Conservation (phyloP, 169 alveolate genomes). For the Babesia sp. region DNA sequence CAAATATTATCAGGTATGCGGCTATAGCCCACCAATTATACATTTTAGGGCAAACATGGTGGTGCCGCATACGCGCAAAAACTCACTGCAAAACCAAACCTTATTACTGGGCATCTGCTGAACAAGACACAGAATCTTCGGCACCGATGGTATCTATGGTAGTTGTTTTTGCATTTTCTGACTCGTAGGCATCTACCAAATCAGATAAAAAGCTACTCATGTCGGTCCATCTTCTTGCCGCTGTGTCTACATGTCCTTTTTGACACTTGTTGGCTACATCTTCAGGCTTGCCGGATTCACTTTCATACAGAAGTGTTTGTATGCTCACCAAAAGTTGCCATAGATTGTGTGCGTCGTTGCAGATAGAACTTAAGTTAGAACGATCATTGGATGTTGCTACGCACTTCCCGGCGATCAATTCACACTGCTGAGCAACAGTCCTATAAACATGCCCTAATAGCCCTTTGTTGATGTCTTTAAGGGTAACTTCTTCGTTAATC, state of each 20-base stretch:
- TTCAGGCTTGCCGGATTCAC: not conserved
- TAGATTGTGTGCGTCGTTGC: constrained; percentile 43
- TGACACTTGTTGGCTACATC: not conserved
- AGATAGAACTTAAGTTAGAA: constrained; percentile 13
- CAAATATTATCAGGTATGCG: too few species aligned
- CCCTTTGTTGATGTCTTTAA: constrained; percentile 7
- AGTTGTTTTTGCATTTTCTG: not conserved
- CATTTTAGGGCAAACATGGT: too few species aligned
- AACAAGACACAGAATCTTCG: not conserved
- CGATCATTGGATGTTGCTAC: constrained; percentile 4
- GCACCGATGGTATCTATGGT: not conserved
- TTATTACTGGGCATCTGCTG: not conserved
- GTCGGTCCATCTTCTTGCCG: constrained; percentile 8
- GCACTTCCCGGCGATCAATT: constrained; percentile 37
- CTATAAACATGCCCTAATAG: constrained; percentile 27
- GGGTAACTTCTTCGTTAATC: not conserved
- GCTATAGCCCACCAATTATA: too few species aligned
- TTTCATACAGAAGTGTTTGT: constrained; percentile 21
- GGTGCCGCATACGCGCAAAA: too few species aligned
- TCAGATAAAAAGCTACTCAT: constrained; percentile 21
- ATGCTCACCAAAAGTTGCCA: constrained; percentile 36
- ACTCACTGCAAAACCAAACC: constrained; percentile 3
- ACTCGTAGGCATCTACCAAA: constrained; percentile 25
- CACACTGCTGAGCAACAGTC: constrained; percentile 57
- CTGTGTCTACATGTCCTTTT: not conserved